A percentile compares a stretch with the other conserved stretches of the same genome.
Conservation (phyloP, 129 eudicot species). For the Saposhnikovia divaricata region DNA sequence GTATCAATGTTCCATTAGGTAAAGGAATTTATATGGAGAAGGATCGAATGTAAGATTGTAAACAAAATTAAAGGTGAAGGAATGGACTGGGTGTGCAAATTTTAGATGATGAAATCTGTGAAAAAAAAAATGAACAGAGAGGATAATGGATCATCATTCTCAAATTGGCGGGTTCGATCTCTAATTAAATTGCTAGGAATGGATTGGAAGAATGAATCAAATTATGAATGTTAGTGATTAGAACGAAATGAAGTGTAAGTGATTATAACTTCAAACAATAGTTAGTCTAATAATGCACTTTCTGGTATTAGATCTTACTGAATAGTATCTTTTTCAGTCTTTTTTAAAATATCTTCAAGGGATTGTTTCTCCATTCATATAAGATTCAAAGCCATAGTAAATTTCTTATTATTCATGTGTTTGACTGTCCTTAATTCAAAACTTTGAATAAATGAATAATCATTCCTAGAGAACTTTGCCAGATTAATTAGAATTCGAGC, state of each 20-base stretch:
- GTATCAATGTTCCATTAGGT: not conserved
- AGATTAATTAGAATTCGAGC: not conserved
- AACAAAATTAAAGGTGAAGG: not conserved
- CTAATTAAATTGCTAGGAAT: not conserved
- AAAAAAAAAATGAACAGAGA: not conserved
- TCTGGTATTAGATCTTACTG: not conserved
- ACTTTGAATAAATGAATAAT: not conserved
- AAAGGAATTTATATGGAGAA: not conserved
- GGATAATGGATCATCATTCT: not conserved
- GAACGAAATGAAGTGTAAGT: not conserved
- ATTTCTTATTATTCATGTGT: not conserved
- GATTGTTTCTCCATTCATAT: not conserved
- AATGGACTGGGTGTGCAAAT: not conserved
- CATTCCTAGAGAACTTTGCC: not conserved
- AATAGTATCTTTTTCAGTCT: not conserved
- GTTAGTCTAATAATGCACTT: not conserved
- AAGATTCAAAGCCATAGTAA: not conserved
- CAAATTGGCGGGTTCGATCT: not conserved
- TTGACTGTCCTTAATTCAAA: not conserved
- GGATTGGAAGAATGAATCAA: not conserved
- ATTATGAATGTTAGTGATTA: not conserved
- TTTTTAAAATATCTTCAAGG: not conserved
- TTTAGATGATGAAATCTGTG: not conserved
- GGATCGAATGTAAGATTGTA: not conserved
- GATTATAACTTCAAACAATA: not conserved